Conservation (phyloP, 768 basidiomycete genomes). For the Amanita thiersii region DNA sequence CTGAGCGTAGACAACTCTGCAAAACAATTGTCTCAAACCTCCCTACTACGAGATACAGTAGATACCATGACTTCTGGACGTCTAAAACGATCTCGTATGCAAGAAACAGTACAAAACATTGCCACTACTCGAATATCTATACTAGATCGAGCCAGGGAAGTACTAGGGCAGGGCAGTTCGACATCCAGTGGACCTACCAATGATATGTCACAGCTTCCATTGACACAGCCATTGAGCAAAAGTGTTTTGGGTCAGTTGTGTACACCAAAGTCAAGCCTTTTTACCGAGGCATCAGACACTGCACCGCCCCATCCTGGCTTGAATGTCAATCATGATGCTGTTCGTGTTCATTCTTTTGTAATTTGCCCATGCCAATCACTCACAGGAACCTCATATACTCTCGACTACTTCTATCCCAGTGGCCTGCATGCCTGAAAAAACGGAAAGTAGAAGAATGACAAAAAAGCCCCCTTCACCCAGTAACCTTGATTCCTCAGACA, state of each 20-base stretch:
- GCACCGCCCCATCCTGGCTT: too few species aligned
- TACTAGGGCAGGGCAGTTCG: too few species aligned
- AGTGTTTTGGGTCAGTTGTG: slow-evolving; percentile 25
- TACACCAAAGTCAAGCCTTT: slow-evolving; percentile 1
- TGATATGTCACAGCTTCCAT: slow-evolving; percentile 12
- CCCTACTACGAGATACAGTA: slow-evolving; percentile 2
- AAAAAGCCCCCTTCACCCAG: too few species aligned
- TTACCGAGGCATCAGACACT: background rate
- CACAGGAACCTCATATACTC: too few species aligned
- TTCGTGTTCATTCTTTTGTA: too few species aligned
- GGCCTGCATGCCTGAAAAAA: too few species aligned
- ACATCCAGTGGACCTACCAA: background rate
- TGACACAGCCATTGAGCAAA: slow-evolving; percentile 33
- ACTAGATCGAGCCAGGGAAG: slow-evolving; percentile 25
- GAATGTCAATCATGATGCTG: background rate
- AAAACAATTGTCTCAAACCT: background rate
- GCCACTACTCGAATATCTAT: slow-evolving; percentile 37
- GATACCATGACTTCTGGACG: background rate
- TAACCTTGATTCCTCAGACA: too few species aligned
- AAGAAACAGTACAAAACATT: slow-evolving; percentile 38
- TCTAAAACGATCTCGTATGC: background rate
- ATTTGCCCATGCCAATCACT: too few species aligned
- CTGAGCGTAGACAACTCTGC: background rate
- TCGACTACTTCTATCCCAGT: too few species aligned
- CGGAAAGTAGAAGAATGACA: too few species aligned